phyloP scores from a whole-genome alignment of 805 yeast genomes.

The Sugiyamaella valdiviana region DNA sequence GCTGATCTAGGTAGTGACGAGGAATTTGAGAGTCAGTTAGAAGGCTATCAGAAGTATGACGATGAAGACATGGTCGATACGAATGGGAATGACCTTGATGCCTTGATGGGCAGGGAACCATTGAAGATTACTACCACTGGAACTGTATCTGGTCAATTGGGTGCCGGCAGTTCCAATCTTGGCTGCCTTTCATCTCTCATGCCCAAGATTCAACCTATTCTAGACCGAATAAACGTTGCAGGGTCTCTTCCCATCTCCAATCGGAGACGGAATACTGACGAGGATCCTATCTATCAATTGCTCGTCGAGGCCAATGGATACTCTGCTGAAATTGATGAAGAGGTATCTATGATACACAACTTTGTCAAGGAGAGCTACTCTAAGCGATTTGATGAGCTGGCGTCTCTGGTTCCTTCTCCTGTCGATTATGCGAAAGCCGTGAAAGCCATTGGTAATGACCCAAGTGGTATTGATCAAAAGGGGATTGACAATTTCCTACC shows the following conservation, averaged over 20 bases:
- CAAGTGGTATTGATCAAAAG: conserved; percentile 27
- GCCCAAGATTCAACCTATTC: conserved; percentile 18
- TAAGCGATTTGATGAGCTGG: conserved; percentile 66
- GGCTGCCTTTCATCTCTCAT: conserved; percentile 18
- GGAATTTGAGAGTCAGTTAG: conserved; percentile 12
- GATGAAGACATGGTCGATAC: conserved; percentile 5
- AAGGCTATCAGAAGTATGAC: conserved; percentile 11
- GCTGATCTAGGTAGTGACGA: conserved; percentile 33
- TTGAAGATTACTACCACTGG: conserved; percentile 10
- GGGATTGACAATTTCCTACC: conserved; percentile 41
- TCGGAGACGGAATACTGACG: conserved; percentile 26
- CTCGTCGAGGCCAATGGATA: conserved; percentile 49
- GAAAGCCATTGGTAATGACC: conserved; percentile 44
- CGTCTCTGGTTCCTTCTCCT: conserved; percentile 54
- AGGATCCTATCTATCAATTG: conserved; percentile 43
- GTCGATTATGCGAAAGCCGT: conserved; percentile 54
- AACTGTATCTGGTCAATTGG: conserved; percentile 13
- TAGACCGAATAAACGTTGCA: conserved; percentile 12
- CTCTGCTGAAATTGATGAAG: conserved; percentile 49
- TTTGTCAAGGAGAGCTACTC: conserved; percentile 49
- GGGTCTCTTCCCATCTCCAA: conserved; percentile 8
- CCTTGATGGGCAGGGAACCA: not conserved
- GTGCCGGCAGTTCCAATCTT: conserved; percentile 9
- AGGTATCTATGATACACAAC: conserved; percentile 44
- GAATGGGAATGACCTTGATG: not conserved